Conservation (phyloP, 2,329 filamentous ascomycete genomes). For the Samsoniella hepiali region DNA sequence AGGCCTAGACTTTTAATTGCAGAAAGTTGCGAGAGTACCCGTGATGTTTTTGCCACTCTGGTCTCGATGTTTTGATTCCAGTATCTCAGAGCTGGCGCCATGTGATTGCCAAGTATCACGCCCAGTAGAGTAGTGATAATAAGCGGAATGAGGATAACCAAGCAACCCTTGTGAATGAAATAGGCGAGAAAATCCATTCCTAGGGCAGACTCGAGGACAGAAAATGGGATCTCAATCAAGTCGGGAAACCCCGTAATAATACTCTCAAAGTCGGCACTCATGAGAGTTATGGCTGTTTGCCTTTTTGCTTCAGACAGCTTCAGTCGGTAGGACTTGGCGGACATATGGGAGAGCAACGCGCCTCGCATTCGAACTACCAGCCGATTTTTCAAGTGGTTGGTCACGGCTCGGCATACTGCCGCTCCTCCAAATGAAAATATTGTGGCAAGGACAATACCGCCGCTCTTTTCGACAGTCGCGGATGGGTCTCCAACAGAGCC, state of each 20-base stretch:
- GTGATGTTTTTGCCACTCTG: background rate
- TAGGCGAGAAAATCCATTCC: slow-evolving; percentile 1
- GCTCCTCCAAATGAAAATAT: background rate
- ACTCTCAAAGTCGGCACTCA: background rate
- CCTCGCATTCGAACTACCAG: background rate
- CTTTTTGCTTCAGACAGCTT: background rate
- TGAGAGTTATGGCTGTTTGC: background rate
- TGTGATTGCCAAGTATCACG: background rate
- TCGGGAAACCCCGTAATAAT: background rate
- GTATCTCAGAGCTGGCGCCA: background rate
- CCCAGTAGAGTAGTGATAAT: background rate
- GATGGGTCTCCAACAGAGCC: slow-evolving; percentile 17
- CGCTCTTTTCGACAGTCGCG: slow-evolving; percentile 17
- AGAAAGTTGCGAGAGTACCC: background rate
- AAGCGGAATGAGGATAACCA: background rate
- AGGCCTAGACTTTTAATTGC: background rate
- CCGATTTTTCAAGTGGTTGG: background rate
- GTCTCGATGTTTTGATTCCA: background rate
- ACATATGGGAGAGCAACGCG: background rate
- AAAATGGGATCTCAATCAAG: background rate
- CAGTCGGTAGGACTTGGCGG: background rate
- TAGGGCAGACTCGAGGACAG: background rate
- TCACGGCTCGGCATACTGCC: background rate
- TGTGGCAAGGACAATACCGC: background rate
- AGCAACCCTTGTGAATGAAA: background rate